A percentile compares a stretch with the other conserved stretches of the same genome.
Evolutionary conservation across 768 basidiomycete genomes (phyloP).

Genomic region (Pleurotus giganteus): DNA sequence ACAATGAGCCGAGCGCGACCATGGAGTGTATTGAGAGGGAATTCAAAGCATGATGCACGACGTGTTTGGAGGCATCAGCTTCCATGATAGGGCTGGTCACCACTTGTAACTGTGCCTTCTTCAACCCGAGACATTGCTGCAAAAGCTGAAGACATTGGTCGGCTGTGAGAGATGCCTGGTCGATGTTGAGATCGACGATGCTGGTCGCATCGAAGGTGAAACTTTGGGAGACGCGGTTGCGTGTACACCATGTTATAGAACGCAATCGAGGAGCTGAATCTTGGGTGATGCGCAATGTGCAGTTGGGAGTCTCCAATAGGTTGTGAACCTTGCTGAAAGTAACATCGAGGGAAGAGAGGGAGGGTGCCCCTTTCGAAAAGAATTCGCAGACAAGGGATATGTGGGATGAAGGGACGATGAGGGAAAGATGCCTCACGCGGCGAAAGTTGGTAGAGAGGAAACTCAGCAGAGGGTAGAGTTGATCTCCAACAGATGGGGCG

Average conservation of each 20-base stretch:
- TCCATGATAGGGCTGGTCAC: constrained; percentile 2
- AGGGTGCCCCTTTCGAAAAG: constrained; percentile 14
- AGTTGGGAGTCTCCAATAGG: neutral
- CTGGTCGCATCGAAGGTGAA: neutral
- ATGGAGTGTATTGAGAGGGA: constrained; percentile 6
- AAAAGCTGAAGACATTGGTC: constrained; percentile 2
- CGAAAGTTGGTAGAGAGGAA: constrained; percentile 12
- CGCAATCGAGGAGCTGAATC: neutral
- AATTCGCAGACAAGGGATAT: constrained; percentile 8
- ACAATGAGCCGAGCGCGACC: neutral
- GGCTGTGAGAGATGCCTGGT: constrained; percentile 1
- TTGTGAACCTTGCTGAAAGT: neutral
- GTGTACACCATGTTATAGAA: neutral
- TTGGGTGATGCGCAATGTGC: neutral
- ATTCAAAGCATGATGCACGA: neutral
- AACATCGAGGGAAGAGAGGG: constrained; percentile 17
- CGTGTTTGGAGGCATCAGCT: neutral
- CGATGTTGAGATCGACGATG: constrained; percentile 5
- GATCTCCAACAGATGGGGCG: constrained; percentile 16
- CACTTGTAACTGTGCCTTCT: constrained; percentile 2
- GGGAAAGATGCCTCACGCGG: constrained; percentile 18
- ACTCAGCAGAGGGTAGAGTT: constrained; percentile 11
- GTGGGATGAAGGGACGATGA: constrained; percentile 13
- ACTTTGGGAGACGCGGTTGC: neutral
- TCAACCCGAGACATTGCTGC: neutral